Evolutionary conservation across 306 rosid species (phyloP).

Genomic region (Dalbergia cultrata): DNA sequence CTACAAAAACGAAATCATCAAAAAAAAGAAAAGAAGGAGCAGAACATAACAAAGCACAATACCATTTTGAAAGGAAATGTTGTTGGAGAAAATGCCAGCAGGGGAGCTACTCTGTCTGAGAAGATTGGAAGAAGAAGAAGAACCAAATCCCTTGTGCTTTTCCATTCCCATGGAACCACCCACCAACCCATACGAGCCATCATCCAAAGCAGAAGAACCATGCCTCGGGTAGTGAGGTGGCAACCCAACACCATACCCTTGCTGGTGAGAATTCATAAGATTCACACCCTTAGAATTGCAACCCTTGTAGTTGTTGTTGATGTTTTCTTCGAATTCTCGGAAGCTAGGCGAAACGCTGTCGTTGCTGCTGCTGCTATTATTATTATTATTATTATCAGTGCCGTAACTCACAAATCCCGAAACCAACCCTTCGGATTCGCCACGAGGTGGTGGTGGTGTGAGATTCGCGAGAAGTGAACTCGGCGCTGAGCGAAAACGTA

Average conservation of each 20-base stretch:
- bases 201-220: slow-evolving; percentile 58
- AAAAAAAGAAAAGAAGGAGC: not conserved
- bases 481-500: slow-evolving; percentile 91
- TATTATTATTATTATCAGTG: not conserved
- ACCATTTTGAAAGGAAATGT: slow-evolving; percentile 72
- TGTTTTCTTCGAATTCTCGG: slow-evolving; percentile 47
- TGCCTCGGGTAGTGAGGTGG: slow-evolving; percentile 93
- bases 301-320: slow-evolving; percentile 29
- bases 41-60: slow-evolving; percentile 37
- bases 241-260: slow-evolving; percentile 51
- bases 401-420: slow-evolving; percentile 54
- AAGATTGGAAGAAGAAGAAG: slow-evolving; percentile 51
- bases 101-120: slow-evolving; percentile 88
- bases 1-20: not conserved
- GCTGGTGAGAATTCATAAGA: slow-evolving; percentile 53
- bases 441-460: slow-evolving; percentile 40
- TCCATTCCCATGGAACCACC: slow-evolving; percentile 62
- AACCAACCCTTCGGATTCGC: slow-evolving; percentile 59
- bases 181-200: slow-evolving; percentile 61
- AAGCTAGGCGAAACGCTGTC: slow-evolving; percentile 54
- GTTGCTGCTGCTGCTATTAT: not conserved
- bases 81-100: slow-evolving; percentile 80
- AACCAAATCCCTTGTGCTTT: slow-evolving; percentile 42
- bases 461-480: slow-evolving; percentile 61
- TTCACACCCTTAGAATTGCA: slow-evolving; percentile 43